Evolutionary conservation across 768 basidiomycete genomes (phyloP), one percentile per base, ranked within the genome.

Genomic region (Mycena pura): DNA sequence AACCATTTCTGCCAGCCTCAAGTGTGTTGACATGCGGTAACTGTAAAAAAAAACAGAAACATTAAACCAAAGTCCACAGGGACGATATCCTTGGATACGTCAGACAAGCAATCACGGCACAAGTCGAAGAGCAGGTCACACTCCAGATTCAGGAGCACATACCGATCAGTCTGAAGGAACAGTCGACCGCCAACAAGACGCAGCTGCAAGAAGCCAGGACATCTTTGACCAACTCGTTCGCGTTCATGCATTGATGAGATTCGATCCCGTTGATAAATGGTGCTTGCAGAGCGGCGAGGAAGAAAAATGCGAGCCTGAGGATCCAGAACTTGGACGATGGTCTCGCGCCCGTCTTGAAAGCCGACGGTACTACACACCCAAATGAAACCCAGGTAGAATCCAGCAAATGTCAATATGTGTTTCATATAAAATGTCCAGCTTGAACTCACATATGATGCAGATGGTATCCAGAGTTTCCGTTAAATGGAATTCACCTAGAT

Each of bases 201-300:
- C 78, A 82, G 56, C 64, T 87, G 43, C 68, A 70, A 17, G 78
- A 80, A 8, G 77, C 84, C 44, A 76, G 76, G 59, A 72, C 75
- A 29, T 82, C 84, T 10, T 68, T 85, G 22, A 63, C 48, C 14
- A 88, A 88, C 71, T 85, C 86, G 87, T 88, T 31, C 41, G 29
- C 36, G 24, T 41, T 50, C 21, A 4, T 22, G 14, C 17, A n/a
- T 29, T 50, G 17, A 17, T 34, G 29, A 52, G 32, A 21, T 43
- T 27, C 32, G 14, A 43, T 36, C 46, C 15, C 38, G 10, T 61
- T n/a, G 34, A n/a, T n/a, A 53, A 36, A 36, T 32, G 25, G 43
- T 10, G 50, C 3, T 24, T 3, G 31, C 60, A 87, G 86, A 3
- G 74, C 81, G 59, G 81, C 85, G 25, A 77, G 85, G 45, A 76